These are phyloP conservation scores for Monosporascus sp. DNA, from an alignment of 2,329 filamentous ascomycete genomes.

Conservation along the genomic window DNA sequence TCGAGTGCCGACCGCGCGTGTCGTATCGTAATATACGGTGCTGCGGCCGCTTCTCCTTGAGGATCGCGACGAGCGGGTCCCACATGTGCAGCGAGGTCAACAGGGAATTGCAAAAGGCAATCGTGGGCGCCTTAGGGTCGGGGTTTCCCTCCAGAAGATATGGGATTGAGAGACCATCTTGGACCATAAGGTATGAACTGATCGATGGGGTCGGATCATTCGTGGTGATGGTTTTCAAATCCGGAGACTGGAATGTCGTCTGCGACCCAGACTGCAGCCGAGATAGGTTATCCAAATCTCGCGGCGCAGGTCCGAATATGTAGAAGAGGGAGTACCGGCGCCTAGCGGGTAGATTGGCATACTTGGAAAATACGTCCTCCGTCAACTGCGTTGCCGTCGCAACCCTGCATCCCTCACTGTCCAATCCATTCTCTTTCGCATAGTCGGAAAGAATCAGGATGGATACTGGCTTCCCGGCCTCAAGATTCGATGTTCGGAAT, in stretches of 20 bases:
- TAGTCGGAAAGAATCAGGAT: slow-evolving; percentile 71
- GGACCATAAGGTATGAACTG: slow-evolving; percentile 61
- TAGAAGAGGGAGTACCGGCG: slow-evolving; percentile 70
- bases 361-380: slow-evolving; percentile 51
- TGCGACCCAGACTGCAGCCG: slow-evolving; percentile 35
- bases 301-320: slow-evolving; percentile 69
- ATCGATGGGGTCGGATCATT: slow-evolving; percentile 50
- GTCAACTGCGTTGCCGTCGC: slow-evolving; percentile 59
- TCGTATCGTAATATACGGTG: slow-evolving; percentile 75
- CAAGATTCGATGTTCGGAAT: slow-evolving; percentile 61
- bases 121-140: slow-evolving; percentile 60
- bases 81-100: slow-evolving; percentile 76
- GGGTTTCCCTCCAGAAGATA: slow-evolving; percentile 72
- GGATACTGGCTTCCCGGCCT: slow-evolving; percentile 45
- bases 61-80: slow-evolving; percentile 64
- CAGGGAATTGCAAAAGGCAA: slow-evolving; percentile 76
- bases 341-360: slow-evolving; percentile 51
- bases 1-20: slow-evolving; percentile 60
- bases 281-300: slow-evolving; percentile 58
- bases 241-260: slow-evolving; percentile 48
- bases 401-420: slow-evolving; percentile 57
- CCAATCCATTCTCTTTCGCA: slow-evolving; percentile 59
- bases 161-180: slow-evolving; percentile 63
- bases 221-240: slow-evolving; percentile 50
- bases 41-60: slow-evolving; percentile 54